Base-by-base conservation (phyloP, 2,329 filamentous ascomycete species). In the Colletotrichum theobromicola region DNA sequence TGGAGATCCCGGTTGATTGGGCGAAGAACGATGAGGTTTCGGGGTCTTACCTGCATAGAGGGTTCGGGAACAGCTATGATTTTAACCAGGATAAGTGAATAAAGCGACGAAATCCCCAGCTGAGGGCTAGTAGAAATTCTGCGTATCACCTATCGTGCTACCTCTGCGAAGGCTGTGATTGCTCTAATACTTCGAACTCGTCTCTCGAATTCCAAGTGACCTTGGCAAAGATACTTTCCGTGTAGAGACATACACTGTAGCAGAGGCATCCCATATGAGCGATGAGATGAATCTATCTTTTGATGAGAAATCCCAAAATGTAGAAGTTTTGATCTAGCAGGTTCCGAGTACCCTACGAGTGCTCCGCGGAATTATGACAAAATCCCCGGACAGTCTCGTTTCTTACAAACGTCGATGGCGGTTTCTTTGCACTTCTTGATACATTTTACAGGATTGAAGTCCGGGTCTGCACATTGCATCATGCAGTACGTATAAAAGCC, bases 41-140 rank as follows among this genome's bases (percentile, higher is more conserved):
- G 68, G 79, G 81, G 53, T 81, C 82, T 1, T 93, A 93, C 79
- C 76, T 93, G 76, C 85, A 90, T 61, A 81, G 90, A 69, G 88
- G 85, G 1, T 93, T 90, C 79, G 91, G 90, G 0, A 93, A 93
- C 79, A 89, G 87, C 24, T 93, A 93, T 82, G 87, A 92, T 79
- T 93, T 93, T 78, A 82, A 88, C 70, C 90, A 92, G 80, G 80
- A 79, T 46, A 28, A 70, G 16, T 79, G 55, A 75, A n/a, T 34
- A 34, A 7, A 60, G 18, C 21, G n/a, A 12, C 10, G 24, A 8
- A 10, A 12, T 12, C 24, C 2, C 4, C n/a, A 12, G 13, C 21
- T 55, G 16, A 55, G n/a, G n/a, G n/a, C n/a, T 24, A 55, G 21
- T 12, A 55, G 21, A 3, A 24, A 9, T n/a, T 55, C 21, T 24